phyloP scores from a whole-genome alignment of 2,329 filamentous ascomycete species.

The Knoxdaviesia proteae region DNA sequence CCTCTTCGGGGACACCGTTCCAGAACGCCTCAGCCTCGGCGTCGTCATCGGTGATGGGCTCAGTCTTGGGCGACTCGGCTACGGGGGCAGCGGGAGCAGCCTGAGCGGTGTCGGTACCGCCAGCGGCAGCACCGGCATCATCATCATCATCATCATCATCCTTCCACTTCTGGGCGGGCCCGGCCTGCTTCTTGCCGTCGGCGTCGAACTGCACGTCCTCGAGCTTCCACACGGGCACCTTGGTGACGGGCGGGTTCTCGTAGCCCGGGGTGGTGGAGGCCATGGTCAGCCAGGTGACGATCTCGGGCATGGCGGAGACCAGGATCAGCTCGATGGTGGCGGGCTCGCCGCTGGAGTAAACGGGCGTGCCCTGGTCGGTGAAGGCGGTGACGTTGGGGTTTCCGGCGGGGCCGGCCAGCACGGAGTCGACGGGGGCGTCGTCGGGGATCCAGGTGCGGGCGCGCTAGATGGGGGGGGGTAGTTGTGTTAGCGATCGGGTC shows the following conservation, averaged over 20 bases:
- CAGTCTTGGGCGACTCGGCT: not conserved
- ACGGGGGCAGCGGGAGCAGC: not conserved
- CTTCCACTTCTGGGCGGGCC: too few relatives aligned
- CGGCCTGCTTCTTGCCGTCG: too few relatives aligned
- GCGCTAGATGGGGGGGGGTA: slow-evolving; percentile 19
- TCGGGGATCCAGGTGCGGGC: slow-evolving; percentile 40
- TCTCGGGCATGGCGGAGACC: slow-evolving; percentile 25
- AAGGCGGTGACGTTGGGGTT: slow-evolving; percentile 19
- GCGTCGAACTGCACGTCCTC: too few relatives aligned
- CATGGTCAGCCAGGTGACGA: slow-evolving; percentile 40
- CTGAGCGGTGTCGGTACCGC: too few relatives aligned
- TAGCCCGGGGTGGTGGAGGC: slow-evolving; percentile 22
- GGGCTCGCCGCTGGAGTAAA: slow-evolving; percentile 45
- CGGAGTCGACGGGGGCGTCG: slow-evolving; percentile 24
- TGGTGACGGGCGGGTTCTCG: slow-evolving; percentile 16
- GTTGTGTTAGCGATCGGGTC: slow-evolving; percentile 7
- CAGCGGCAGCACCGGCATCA: not conserved
- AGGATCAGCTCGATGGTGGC: slow-evolving; percentile 41
- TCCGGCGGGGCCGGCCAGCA: slow-evolving; percentile 29
- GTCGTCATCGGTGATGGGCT: not conserved
- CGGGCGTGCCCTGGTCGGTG: slow-evolving; percentile 37
- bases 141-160: not conserved
- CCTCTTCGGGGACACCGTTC: slow-evolving; percentile 1
- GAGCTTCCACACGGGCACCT: not conserved
- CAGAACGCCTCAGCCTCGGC: not conserved